Evolutionary conservation across 2,329 filamentous ascomycete species (phyloP).

Genomic region (Penicillium sclerotiorum): DNA sequence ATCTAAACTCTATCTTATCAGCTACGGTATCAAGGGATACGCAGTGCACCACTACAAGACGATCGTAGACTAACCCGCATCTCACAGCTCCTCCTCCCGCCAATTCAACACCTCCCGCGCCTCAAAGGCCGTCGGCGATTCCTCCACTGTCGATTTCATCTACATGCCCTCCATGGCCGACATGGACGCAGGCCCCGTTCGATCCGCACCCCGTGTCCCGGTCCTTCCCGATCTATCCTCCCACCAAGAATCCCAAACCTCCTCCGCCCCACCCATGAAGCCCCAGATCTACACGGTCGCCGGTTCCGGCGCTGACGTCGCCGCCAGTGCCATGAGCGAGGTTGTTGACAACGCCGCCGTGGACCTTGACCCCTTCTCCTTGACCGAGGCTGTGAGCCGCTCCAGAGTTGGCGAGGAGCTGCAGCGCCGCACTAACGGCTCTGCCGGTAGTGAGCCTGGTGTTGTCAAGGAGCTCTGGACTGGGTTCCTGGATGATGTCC

Average conservation of each 20-base stretch:
- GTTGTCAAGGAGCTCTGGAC: conserved; percentile 39
- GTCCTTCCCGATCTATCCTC: conserved; percentile 49
- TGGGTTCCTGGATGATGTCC: conserved; percentile 42
- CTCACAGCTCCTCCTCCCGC: conserved; percentile 50
- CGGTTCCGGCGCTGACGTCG: conserved; percentile 44
- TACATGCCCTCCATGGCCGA: conserved; percentile 59
- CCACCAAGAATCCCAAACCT: conserved; percentile 27
- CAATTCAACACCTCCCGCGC: conserved; percentile 65
- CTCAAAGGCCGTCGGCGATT: conserved; percentile 59
- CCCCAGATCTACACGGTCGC: conserved; percentile 60
- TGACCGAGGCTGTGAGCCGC: conserved; percentile 54
- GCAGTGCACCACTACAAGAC: neutral
- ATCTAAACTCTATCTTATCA: conserved; percentile 9
- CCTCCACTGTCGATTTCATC: conserved; percentile 65
- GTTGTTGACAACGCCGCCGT: conserved; percentile 59
- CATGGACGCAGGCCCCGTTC: conserved; percentile 40
- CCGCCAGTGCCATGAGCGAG: conserved; percentile 60
- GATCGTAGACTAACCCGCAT: neutral
- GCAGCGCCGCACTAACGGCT: conserved; percentile 38
- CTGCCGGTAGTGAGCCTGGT: conserved; percentile 28
- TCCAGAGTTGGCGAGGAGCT: conserved; percentile 41
- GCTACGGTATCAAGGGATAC: neutral
- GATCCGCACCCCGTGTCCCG: conserved; percentile 51
- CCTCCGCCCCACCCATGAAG: conserved; percentile 49
- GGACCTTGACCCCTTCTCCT: conserved; percentile 59